Evolutionary conservation across 495 filamentous ascomycete species (phyloP), one percentile per base, ranked within the genome.

Genomic region (Aspergillus cristatus): DNA sequence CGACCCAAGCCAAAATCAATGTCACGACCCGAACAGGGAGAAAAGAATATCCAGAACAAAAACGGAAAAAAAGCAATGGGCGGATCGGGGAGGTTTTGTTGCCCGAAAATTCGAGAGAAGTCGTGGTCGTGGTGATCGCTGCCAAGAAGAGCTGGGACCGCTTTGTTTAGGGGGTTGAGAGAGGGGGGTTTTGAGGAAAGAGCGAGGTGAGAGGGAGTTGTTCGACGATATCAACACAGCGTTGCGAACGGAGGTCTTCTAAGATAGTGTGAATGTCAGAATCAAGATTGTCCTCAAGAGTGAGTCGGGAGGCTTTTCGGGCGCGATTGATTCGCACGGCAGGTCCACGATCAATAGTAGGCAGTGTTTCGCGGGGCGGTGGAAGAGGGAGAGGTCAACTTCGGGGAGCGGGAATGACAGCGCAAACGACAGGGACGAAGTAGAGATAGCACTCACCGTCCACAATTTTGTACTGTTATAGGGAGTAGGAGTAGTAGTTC

Each of bases 341-440:
- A n/a, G n/a, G n/a, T n/a, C n/a, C n/a, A n/a, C n/a, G n/a, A n/a
- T n/a, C n/a, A n/a, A n/a, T n/a, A n/a, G n/a, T n/a, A n/a, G n/a
- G n/a, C n/a, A n/a, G n/a, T 24, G 20, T 24, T 24, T 24, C 20
- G 20, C 20, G 20, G 20, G 20, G 20, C 20, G 20, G 20, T 24
- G 20, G 20, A 8, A 24, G 20, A 24, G 20, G 8, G 4, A 24
- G 20, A 24, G 20, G 20, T 24, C 4, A 24, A 24, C 20, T 24
- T 24, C 20, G 20, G 20, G 8, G 20, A 24, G 20, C 20, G 20
- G 20, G 20, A 24, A 4, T 24, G 20, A 24, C 20, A 24, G 4
- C 4, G 20, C 20, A 4, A 37, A n/a, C 16, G 38, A 31, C 20
- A 37, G 34, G 34, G 34, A n/a, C n/a, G n/a, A 35, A 33, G 30